Conservation (phyloP, 2,329 filamentous ascomycete genomes). For the Ramichloridium luteum region DNA sequence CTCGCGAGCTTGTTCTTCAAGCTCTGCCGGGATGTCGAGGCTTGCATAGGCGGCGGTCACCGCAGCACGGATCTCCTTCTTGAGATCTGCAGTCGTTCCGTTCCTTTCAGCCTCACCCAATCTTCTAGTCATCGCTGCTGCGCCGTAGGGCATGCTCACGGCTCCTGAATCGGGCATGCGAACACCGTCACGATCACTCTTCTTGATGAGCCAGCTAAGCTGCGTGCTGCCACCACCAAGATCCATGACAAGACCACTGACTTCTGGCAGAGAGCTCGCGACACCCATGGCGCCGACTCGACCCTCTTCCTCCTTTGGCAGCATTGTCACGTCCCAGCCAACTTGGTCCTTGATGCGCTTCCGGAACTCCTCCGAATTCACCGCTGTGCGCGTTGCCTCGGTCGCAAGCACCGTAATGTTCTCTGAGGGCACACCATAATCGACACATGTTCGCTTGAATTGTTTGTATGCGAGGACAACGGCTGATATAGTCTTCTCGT, state of each 20-base stretch:
- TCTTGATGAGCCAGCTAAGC: slow-evolving; percentile 49
- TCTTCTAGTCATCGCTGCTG: slow-evolving; percentile 50
- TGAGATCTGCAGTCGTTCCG: slow-evolving; percentile 30
- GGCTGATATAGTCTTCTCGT: slow-evolving; percentile 46
- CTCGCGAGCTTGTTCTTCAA: slow-evolving; percentile 33
- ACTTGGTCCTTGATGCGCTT: slow-evolving; percentile 49
- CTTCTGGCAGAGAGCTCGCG: slow-evolving; percentile 56
- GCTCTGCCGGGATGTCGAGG: slow-evolving; percentile 44
- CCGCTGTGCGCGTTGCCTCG: slow-evolving; percentile 72
- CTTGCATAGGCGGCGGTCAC: slow-evolving; percentile 32
- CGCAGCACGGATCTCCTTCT: slow-evolving; percentile 37
- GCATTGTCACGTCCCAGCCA: slow-evolving; percentile 57
- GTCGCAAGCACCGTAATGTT: slow-evolving; percentile 72
- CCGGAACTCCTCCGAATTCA: slow-evolving; percentile 60
- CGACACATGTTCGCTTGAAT: slow-evolving; percentile 59
- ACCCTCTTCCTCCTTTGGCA: slow-evolving; percentile 71
- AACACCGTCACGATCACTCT: slow-evolving; percentile 38
- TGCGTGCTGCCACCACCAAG: slow-evolving; percentile 64
- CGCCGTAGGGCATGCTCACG: slow-evolving; percentile 58
- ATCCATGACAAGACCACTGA: slow-evolving; percentile 76
- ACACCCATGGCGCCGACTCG: slow-evolving; percentile 73
- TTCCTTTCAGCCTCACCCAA: slow-evolving; percentile 35
- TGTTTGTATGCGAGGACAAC: slow-evolving; percentile 55
- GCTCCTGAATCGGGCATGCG: slow-evolving; percentile 42
- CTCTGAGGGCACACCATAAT: slow-evolving; percentile 52